These are phyloP conservation scores for Aegilops tauschii DNA, from an alignment of 176 grass and related monocot genomes.

Conservation along the genomic window DNA sequence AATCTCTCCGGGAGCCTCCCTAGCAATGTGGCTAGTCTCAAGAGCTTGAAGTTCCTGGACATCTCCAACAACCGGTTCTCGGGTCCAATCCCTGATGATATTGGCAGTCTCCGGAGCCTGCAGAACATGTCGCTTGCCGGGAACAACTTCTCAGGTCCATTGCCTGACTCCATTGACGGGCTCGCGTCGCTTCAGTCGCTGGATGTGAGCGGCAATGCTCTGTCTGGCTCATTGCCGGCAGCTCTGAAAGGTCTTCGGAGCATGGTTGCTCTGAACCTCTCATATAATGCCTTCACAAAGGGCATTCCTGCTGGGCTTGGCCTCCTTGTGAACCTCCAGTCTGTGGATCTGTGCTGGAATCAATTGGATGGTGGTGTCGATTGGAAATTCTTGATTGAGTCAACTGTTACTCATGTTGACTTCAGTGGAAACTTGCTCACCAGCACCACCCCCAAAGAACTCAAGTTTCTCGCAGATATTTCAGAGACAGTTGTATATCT, in stretches of 20 bases:
- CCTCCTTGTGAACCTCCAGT: conserved; percentile 58
- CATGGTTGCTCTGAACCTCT: conserved; percentile 74
- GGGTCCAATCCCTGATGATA: conserved; percentile 50
- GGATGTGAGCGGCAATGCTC: conserved; percentile 71
- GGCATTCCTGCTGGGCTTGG: conserved; percentile 69
- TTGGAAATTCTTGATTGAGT: conserved; percentile 94
- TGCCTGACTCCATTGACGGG: conserved; percentile 67
- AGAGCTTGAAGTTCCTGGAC: conserved; percentile 80
- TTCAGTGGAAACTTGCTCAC: conserved; percentile 84
- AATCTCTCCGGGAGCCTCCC: conserved; percentile 80
- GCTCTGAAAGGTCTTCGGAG: conserved; percentile 60
- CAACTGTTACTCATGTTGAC: conserved; percentile 77
- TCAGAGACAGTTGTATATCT: conserved; percentile 83
- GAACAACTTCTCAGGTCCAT: conserved; percentile 80
- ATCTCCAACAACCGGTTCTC: conserved; percentile 78
- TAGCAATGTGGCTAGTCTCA: conserved; percentile 48
- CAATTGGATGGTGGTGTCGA: conserved; percentile 77
- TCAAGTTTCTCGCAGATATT: conserved; percentile 89
- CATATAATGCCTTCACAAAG: conserved; percentile 77
- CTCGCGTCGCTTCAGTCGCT: conserved; percentile 72
- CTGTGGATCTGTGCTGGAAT: conserved; percentile 90
- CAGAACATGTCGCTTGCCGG: conserved; percentile 79
- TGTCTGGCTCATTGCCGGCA: conserved; percentile 59
- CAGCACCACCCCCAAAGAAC: conserved; percentile 69
- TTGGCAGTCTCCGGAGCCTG: conserved; percentile 68